phyloP scores from a whole-genome alignment of 305 asterid genomes.

The Rubia tinctorum region DNA sequence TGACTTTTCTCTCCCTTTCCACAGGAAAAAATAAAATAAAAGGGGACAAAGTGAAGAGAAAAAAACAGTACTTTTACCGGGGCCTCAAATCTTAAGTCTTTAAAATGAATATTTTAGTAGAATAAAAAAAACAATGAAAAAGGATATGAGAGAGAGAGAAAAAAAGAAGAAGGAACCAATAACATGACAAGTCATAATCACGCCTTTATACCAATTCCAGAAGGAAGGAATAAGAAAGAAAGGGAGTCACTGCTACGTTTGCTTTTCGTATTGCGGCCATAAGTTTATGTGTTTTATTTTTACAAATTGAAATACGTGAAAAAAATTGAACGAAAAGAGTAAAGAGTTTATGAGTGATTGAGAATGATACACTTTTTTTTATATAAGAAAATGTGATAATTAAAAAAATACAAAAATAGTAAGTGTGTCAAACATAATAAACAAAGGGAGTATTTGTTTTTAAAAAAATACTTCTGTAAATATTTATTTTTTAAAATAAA shows the following conservation, averaged over 20 bases:
- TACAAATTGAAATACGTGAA: too few species aligned
- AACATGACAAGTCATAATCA: conserved; percentile 20
- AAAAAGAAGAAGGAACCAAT: conserved; percentile 20
- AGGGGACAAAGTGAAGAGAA: background rate
- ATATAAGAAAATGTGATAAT: too few species aligned
- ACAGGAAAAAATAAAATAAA: background rate
- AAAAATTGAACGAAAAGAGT: too few species aligned
- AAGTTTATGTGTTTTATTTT: too few species aligned
- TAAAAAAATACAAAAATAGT: too few species aligned
- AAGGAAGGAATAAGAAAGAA: conserved; percentile 9
- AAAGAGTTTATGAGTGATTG: too few species aligned
- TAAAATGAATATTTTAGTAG: background rate
- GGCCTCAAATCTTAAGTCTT: background rate
- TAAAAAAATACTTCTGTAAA: too few species aligned
- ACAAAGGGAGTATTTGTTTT: too few species aligned
- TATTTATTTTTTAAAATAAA: too few species aligned
- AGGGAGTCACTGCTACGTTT: conserved; percentile 4
- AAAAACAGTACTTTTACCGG: background rate
- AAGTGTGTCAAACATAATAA: too few species aligned
- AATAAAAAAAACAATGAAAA: background rate
- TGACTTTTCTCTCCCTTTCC: conserved; percentile 7
- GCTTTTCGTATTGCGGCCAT: background rate
- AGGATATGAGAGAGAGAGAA: background rate
- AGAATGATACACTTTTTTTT: too few species aligned
- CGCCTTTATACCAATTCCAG: conserved; percentile 24